phyloP scores from a whole-genome alignment of 352 stramenopile genomes.

The Pseudoperonospora humuli region DNA sequence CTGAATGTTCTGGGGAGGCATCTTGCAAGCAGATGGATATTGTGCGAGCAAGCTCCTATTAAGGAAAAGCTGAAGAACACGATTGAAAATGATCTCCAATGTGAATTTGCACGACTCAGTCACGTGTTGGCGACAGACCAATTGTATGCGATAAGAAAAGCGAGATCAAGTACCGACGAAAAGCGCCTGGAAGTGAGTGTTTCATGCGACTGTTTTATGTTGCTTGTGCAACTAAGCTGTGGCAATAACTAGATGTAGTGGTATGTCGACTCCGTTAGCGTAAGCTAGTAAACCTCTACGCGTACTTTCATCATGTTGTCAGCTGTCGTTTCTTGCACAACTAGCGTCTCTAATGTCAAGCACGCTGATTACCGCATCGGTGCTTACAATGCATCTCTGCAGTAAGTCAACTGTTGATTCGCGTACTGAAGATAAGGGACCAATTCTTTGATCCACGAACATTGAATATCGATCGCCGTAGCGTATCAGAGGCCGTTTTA shows the following conservation, averaged over 20 bases:
- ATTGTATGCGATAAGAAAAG: slow-evolving; percentile 16
- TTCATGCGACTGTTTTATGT: not conserved
- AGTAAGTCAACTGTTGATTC: too few species aligned
- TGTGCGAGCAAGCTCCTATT: slow-evolving; percentile 9
- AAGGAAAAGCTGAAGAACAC: slow-evolving; percentile 8
- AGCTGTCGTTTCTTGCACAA: too few species aligned
- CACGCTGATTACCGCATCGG: too few species aligned
- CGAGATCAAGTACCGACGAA: not conserved
- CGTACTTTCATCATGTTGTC: too few species aligned
- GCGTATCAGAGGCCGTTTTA: too few species aligned
- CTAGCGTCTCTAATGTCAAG: too few species aligned
- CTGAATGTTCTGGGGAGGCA: slow-evolving; percentile 12
- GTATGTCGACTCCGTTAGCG: not conserved
- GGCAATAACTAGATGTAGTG: not conserved
- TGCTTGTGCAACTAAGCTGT: slow-evolving; percentile 1
- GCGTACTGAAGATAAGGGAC: too few species aligned
- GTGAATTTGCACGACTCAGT: slow-evolving; percentile 14
- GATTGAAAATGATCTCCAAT: slow-evolving; percentile 7
- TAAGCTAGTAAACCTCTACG: too few species aligned
- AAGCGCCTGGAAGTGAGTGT: slow-evolving; percentile 3
- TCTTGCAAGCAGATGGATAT: slow-evolving; percentile 9
- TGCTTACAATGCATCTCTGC: too few species aligned
- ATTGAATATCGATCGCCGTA: too few species aligned
- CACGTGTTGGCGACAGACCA: slow-evolving; percentile 11
- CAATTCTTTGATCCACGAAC: too few species aligned